These are phyloP conservation scores for Xerocomus minutiporus DNA, from an alignment of 1,284 basidiomycete species.

Conservation along the genomic window DNA sequence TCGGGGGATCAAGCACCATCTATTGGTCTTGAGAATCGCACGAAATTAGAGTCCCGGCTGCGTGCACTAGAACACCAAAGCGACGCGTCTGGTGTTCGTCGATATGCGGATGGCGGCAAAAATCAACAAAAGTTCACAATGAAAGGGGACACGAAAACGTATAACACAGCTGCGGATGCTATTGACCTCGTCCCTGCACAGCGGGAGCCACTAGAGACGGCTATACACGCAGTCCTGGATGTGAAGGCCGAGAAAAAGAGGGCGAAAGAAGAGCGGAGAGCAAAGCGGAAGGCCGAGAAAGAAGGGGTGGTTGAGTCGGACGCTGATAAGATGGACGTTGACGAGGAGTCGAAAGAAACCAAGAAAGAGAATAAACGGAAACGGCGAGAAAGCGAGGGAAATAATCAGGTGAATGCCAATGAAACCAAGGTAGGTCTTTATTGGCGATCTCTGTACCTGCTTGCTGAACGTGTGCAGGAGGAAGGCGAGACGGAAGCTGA, in stretches of 20 bases:
- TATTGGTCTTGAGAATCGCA: conserved; percentile 89
- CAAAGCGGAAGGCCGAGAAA: conserved; percentile 64
- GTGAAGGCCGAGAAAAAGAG: conserved; percentile 76
- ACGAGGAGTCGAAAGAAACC: conserved; percentile 43
- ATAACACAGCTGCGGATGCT: conserved; percentile 79
- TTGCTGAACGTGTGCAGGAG: conserved; percentile 25
- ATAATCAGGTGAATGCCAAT: conserved; percentile 31
- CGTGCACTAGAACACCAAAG: conserved; percentile 83
- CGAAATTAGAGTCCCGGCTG: conserved; percentile 92
- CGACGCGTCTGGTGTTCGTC: conserved; percentile 63
- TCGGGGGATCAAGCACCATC: conserved; percentile 77
- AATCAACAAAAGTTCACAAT: conserved; percentile 79
- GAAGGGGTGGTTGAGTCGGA: conserved; percentile 43
- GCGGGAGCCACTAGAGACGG: conserved; percentile 66
- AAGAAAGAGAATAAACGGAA: conserved; percentile 73
- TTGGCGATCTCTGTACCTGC: conserved; percentile 2
- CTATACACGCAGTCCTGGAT: conserved; percentile 61
- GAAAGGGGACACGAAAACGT: conserved; percentile 69
- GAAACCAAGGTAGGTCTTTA: conserved; percentile 40
- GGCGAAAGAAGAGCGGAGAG: conserved; percentile 74
- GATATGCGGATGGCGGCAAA: conserved; percentile 58
- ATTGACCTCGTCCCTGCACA: conserved; percentile 81
- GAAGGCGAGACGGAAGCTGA: conserved; percentile 65
- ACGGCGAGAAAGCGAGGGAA: conserved; percentile 55
- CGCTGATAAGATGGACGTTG: conserved; percentile 42